These are phyloP conservation scores for Phlebiopsis flavidoalba DNA, from an alignment of 768 basidiomycete species.

Conservation along the genomic window DNA sequence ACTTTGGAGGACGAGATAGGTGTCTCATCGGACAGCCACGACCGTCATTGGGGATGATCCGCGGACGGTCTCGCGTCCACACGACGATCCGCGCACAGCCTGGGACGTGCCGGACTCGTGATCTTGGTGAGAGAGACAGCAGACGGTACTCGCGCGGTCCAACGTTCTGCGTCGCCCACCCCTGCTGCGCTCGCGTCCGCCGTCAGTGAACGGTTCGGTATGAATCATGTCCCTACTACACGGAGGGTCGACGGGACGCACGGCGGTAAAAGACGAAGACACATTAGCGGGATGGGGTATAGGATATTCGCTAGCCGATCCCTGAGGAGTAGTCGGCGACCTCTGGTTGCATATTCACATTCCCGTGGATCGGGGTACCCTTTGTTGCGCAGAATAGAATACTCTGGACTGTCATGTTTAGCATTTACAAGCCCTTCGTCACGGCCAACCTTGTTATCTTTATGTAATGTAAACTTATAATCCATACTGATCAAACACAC, in stretches of 20 bases:
- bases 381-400: neutral
- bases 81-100: neutral
- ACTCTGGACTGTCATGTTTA: neutral
- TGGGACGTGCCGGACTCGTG: neutral
- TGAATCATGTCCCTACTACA: constrained; percentile 8
- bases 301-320: constrained; percentile 4
- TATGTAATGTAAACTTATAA: neutral
- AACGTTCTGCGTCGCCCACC: constrained; percentile 1
- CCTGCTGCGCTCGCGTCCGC: neutral
- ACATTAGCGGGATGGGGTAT: constrained; percentile 7
- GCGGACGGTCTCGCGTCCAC: too few relatives aligned
- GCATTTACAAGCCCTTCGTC: neutral
- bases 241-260: neutral
- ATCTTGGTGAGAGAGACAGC: neutral
- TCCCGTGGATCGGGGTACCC: neutral
- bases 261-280: constrained; percentile 5
- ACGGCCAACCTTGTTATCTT: neutral
- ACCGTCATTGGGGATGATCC: neutral
- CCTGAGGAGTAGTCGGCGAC: constrained; percentile 4
- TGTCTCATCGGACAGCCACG: constrained; percentile 8
- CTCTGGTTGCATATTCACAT: neutral
- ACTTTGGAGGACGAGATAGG: constrained; percentile 11
- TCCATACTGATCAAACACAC: neutral
- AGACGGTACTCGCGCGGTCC: constrained; percentile 4
- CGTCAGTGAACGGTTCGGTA: neutral